Base-by-base conservation (phyloP, 192 early-diverging fungal species). In the Backusella westeae region DNA sequence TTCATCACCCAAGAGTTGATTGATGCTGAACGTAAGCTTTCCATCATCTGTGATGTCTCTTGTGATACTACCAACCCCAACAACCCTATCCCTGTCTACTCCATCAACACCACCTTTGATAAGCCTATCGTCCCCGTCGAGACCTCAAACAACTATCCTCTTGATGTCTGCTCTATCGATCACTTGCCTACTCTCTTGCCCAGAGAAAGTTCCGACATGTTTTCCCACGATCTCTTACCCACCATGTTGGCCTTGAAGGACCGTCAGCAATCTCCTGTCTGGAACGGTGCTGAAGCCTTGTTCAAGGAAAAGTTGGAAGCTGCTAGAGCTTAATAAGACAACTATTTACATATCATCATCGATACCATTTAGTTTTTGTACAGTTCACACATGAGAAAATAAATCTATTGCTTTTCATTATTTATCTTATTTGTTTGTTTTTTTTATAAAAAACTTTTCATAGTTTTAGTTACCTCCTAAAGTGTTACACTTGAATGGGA, bases 31-130 rank as follows among this genome's bases (percentile, higher is more conserved):
- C 89, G 96, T 69, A 87, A 87, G 56, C 77, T 99, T 69, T 91
- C 91, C 34, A 93, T 97, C 32, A 89, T 99, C 39, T 92, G 93
- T 19, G 97, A 99, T 82, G 97, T 99, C 52, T 92, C 90, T 77
- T 99, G 97, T 82, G 97, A 99, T 84, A 94, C 95, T 19, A 98
- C 96, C 79, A 98, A 98, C 85, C 96, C 97, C 29, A 91, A 96
- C 86, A 99, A 99, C 85, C 97, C 97, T 63, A 94, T 99, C 77
- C 97, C 96, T 42, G 90, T 99, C 71, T 99, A 99, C 88, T 88
- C 84, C 72, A 86, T 92, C 81, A 91, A 93, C 85, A 97, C 97
- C 26, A 98, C 96, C 34, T 99, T 99, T 84, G 95, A 97, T 80
- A 92, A 96, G 42, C 95, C 97, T 36, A 90, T 93, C 17, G 86